These are phyloP conservation scores for Trametes villosa DNA, from an alignment of 768 basidiomycete genomes.

Conservation along the genomic window DNA sequence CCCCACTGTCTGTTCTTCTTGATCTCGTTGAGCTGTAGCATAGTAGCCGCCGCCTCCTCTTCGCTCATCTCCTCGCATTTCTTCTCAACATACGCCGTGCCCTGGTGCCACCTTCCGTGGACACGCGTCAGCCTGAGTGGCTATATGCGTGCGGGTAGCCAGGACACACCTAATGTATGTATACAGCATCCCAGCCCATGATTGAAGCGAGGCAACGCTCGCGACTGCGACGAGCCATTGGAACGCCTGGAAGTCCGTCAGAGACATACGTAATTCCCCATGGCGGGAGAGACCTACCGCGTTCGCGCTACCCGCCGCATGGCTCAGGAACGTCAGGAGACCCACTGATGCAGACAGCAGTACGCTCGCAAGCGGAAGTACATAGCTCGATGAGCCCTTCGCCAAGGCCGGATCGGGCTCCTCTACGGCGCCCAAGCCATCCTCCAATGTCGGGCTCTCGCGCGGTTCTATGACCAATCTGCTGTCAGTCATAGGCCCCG, in stretches of 20 bases:
- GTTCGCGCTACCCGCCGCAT: constrained; percentile 7
- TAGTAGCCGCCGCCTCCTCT: constrained; percentile 10
- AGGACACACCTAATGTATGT: constrained; percentile 29
- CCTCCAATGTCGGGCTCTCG: neutral
- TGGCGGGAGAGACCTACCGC: neutral
- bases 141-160: no score
- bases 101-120: constrained; percentile 28
- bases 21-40: constrained; percentile 26
- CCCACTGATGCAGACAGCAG: constrained; percentile 25
- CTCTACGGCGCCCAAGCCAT: neutral
- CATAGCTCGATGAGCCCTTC: constrained; percentile 14
- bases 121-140: neutral
- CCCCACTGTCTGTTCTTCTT: constrained; percentile 28
- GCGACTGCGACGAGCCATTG: constrained; percentile 27
- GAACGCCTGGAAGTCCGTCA: constrained; percentile 19
- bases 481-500: neutral
- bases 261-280: neutral
- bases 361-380: constrained; percentile 27
- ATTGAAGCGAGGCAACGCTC: constrained; percentile 31
- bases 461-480: neutral
- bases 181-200: constrained; percentile 32
- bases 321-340: constrained; percentile 22
- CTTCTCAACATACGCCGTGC: constrained; percentile 30
- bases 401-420: neutral
- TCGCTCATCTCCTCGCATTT: constrained; percentile 6